Conservation (phyloP, 1,284 basidiomycete genomes). For the Neonothopanus nambi region DNA sequence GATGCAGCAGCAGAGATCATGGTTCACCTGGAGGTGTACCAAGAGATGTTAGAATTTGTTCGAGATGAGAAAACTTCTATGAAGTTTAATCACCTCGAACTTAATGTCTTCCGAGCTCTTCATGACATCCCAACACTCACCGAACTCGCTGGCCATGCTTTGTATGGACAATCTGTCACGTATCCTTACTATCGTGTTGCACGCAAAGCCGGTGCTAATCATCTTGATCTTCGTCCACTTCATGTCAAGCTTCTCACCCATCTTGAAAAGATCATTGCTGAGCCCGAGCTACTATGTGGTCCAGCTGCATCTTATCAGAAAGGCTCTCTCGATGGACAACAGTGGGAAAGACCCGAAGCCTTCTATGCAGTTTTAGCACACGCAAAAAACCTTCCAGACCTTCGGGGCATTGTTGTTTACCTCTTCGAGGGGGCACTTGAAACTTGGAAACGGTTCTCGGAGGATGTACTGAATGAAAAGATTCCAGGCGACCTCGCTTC, state of each 20-base stretch:
- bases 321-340: slow-evolving; percentile 3
- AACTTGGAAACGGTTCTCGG: slow-evolving; percentile 1
- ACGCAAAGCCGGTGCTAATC: no score
- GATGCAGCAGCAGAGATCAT: slow-evolving; percentile 25
- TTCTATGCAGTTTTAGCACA: slow-evolving; percentile 2
- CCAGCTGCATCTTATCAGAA: background rate
- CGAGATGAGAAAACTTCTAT: slow-evolving; percentile 22
- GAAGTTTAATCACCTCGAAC: slow-evolving; percentile 23
- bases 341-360: slow-evolving; percentile 9
- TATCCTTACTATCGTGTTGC: slow-evolving; percentile 29
- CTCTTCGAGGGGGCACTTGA: background rate
- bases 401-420: background rate
- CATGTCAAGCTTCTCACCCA: slow-evolving; percentile 12
- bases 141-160: slow-evolving; percentile 32
- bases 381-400: background rate
- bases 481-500: no score
- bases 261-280: slow-evolving; percentile 9
- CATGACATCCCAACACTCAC: slow-evolving; percentile 30
- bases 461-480: slow-evolving; percentile 4
- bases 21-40: slow-evolving; percentile 16
- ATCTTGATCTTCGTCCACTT: slow-evolving; percentile 13
- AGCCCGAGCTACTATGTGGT: slow-evolving; percentile 12
- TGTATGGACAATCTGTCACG: slow-evolving; percentile 31
- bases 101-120: slow-evolving; percentile 23
- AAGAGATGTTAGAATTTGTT: slow-evolving; percentile 24